A percentile compares a stretch with the other conserved stretches of the same genome.
These are phyloP conservation scores for Aschersonia sp. DNA, from an alignment of 2,329 filamentous ascomycete genomes.

Conservation along the genomic window DNA sequence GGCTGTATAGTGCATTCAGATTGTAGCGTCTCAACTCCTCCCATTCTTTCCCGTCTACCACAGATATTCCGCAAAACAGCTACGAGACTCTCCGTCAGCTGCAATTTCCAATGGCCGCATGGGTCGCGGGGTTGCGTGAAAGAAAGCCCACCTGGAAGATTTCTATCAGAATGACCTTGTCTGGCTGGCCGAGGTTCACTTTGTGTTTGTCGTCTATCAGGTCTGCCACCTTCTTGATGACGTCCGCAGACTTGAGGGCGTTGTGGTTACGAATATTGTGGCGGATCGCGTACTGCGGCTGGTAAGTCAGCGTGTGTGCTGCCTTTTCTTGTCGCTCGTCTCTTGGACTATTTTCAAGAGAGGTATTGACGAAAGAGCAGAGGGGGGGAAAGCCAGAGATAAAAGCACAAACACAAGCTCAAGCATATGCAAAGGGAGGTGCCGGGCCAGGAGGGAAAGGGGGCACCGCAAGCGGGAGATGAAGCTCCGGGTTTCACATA, in stretches of 20 bases:
- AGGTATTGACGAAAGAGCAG: too few relatives aligned
- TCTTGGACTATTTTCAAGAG: too few relatives aligned
- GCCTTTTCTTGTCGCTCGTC: neutral
- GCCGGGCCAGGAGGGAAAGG: too few relatives aligned
- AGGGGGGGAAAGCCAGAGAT: too few relatives aligned
- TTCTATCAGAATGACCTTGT: slow-evolving; percentile 67
- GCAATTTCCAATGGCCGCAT: neutral
- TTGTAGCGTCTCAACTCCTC: slow-evolving; percentile 66
- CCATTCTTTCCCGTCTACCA: slow-evolving; percentile 56
- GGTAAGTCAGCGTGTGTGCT: too few relatives aligned
- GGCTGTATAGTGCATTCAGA: slow-evolving; percentile 54
- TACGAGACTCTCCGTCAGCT: slow-evolving; percentile 17
- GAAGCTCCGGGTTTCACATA: slow-evolving; percentile 15
- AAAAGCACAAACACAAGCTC: too few relatives aligned
- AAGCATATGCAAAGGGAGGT: too few relatives aligned
- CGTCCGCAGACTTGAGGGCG: slow-evolving; percentile 47
- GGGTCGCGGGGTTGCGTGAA: neutral
- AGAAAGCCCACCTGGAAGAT: slow-evolving; percentile 52
- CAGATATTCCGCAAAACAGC: slow-evolving; percentile 66
- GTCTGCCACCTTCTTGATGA: slow-evolving; percentile 58
- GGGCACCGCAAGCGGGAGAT: too few relatives aligned
- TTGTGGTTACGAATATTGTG: slow-evolving; percentile 63
- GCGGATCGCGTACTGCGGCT: slow-evolving; percentile 65
- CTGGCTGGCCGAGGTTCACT: slow-evolving; percentile 63
- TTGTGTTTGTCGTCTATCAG: slow-evolving; percentile 54